phyloP scores from a whole-genome alignment of 345 rosid genomes.

The Pistacia integerrima region DNA sequence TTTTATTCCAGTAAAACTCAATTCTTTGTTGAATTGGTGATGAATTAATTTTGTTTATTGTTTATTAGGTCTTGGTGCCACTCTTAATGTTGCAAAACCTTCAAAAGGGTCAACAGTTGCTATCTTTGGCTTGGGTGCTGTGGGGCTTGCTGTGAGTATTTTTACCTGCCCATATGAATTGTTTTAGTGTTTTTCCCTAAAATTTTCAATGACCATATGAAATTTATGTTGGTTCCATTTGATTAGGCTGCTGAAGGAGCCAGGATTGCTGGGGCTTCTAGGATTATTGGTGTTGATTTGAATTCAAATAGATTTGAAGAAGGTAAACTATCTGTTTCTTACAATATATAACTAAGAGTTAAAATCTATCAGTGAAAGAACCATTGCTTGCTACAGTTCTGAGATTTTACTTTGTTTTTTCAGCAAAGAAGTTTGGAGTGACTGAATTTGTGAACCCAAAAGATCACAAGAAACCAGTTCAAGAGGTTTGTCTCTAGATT shows the following conservation, averaged over 20 bases:
- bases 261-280: slow-evolving; percentile 38
- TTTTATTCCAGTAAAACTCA: not conserved
- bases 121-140: slow-evolving; percentile 43
- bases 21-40: not conserved
- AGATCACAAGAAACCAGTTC: slow-evolving; percentile 43
- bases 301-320: slow-evolving; percentile 30
- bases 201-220: not conserved
- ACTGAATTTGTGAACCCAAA: slow-evolving; percentile 50
- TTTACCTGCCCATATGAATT: not conserved
- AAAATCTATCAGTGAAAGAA: too few species aligned
- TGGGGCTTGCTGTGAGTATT: slow-evolving; percentile 36
- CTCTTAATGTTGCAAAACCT: slow-evolving; percentile 46
- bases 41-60: not conserved
- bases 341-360: not conserved
- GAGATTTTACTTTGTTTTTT: not conserved
- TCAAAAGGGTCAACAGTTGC: slow-evolving; percentile 39
- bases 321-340: slow-evolving; percentile 8
- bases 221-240: not conserved
- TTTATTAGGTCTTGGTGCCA: slow-evolving; percentile 41
- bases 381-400: not conserved
- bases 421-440: slow-evolving; percentile 51
- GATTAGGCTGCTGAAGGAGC: slow-evolving; percentile 43
- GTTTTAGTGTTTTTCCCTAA: not conserved
- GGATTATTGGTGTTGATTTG: slow-evolving; percentile 48
- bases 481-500: slow-evolving; percentile 19